A percentile compares a stretch with the other conserved stretches of the same genome.
phyloP scores from a whole-genome alignment of 768 basidiomycete genomes.

The Tylopilus sp. region DNA sequence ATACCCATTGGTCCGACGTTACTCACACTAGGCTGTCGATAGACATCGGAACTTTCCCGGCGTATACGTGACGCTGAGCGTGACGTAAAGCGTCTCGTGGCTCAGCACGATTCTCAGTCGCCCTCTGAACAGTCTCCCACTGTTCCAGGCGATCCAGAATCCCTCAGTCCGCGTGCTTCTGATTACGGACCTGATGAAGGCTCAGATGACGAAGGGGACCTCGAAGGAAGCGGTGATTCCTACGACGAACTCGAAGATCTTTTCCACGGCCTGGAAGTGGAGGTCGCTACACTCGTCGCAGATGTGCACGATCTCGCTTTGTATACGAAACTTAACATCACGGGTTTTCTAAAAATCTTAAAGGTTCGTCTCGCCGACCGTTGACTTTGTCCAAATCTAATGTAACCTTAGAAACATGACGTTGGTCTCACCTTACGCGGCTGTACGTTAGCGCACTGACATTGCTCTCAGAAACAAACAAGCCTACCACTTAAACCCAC shows the following conservation, averaged over 20 bases:
- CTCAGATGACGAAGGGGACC: conserved; percentile 56
- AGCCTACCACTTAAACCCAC: conserved; percentile 73
- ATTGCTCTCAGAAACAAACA: conserved; percentile 80
- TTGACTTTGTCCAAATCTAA: conserved; percentile 6
- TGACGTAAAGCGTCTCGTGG: conserved; percentile 75
- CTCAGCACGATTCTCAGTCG: conserved; percentile 40
- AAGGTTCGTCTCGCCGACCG: conserved; percentile 51
- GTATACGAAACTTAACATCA: conserved; percentile 96
- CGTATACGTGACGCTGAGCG: conserved; percentile 83
- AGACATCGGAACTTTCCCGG: conserved; percentile 79
- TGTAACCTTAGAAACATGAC: conserved; percentile 77
- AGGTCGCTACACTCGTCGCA: conserved; percentile 91
- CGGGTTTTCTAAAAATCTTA: conserved; percentile 97
- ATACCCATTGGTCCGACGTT: not conserved
- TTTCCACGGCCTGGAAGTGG: conserved; percentile 87
- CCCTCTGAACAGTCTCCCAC: conserved; percentile 24
- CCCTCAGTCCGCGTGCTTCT: conserved; percentile 44
- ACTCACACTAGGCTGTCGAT: not conserved
- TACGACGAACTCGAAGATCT: conserved; percentile 79
- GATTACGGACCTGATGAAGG: conserved; percentile 59
- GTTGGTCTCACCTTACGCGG: conserved; percentile 38
- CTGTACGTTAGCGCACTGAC: conserved; percentile 8
- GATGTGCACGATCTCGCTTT: conserved; percentile 89
- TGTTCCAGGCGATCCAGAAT: conserved; percentile 48
- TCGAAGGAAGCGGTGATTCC: conserved; percentile 49